Conservation (phyloP, 768 basidiomycete genomes). For the Amyloporia xantha region DNA sequence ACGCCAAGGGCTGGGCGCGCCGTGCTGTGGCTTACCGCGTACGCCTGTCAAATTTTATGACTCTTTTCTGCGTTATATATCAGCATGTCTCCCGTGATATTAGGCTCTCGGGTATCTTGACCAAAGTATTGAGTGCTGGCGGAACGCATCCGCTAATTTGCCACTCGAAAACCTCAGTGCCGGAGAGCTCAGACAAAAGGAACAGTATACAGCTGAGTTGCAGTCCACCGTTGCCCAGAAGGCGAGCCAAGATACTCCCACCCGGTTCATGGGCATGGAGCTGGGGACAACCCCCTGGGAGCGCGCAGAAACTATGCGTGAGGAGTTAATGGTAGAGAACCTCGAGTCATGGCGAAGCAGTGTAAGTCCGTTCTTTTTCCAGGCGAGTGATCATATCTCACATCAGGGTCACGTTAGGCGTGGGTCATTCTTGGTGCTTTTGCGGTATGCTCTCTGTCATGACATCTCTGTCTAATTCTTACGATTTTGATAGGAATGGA, state of each 20-base stretch:
- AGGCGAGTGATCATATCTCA: neutral
- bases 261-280: neutral
- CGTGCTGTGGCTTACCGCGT: neutral
- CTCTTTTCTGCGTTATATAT: neutral
- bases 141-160: neutral
- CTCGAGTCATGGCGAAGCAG: neutral
- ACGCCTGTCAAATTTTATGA: neutral
- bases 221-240: neutral
- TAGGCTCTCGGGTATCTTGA: neutral
- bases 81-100: neutral
- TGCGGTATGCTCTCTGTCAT: neutral
- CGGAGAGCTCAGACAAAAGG: neutral
- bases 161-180: neutral
- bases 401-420: neutral
- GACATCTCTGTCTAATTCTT: too few species aligned
- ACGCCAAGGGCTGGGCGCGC: slow-evolving; percentile 3
- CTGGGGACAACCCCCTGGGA: neutral
- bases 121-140: neutral
- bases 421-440: neutral
- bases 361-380: neutral
- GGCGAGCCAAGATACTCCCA: too few species aligned
- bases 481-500: neutral
- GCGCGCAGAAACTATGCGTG: neutral
- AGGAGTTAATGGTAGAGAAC: neutral
- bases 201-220: neutral